Evolutionary conservation across 495 filamentous ascomycete species (phyloP).

Genomic region (Lasiosphaeria hispida): DNA sequence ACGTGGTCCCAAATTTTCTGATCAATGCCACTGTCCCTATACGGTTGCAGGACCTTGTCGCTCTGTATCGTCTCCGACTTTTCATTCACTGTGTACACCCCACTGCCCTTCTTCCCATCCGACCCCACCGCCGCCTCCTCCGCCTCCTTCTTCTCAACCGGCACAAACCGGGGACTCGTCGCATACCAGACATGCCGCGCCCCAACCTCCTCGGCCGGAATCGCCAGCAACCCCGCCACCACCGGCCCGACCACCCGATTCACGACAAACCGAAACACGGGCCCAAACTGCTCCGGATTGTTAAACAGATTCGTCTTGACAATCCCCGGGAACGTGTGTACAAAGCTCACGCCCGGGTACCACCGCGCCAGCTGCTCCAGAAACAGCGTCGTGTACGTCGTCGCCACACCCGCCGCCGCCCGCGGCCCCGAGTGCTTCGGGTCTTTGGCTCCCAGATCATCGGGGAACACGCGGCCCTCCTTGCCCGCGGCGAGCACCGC

Average conservation of each 20-base stretch:
- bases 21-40: too few species aligned
- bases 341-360: constrained; percentile 50
- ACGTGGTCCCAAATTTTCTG: too few species aligned
- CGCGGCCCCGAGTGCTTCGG: constrained; percentile 17
- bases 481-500: constrained; percentile 45
- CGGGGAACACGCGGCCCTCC: constrained; percentile 48
- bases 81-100: constrained; percentile 7
- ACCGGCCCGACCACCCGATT: constrained; percentile 1
- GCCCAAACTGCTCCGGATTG: constrained; percentile 3
- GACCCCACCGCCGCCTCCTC: constrained; percentile 6
- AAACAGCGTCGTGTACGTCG: constrained; percentile 47
- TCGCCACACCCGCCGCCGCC: constrained; percentile 35
- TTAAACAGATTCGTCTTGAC: constrained; percentile 39
- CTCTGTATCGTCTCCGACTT: constrained; percentile 6
- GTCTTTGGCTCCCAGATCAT: constrained; percentile 44
- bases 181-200: constrained; percentile 4
- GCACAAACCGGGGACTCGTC: not conserved
- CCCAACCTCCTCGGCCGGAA: constrained; percentile 4
- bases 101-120: constrained; percentile 10
- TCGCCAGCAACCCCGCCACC: not conserved
- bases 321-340: constrained; percentile 54
- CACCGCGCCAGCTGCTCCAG: constrained; percentile 43
- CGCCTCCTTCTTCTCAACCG: not conserved
- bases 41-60: not conserved
- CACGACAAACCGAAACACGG: constrained; percentile 4